Evolutionary conservation across 1,139 yeast genomes (phyloP).

Genomic region (Geotrichum reessii): DNA sequence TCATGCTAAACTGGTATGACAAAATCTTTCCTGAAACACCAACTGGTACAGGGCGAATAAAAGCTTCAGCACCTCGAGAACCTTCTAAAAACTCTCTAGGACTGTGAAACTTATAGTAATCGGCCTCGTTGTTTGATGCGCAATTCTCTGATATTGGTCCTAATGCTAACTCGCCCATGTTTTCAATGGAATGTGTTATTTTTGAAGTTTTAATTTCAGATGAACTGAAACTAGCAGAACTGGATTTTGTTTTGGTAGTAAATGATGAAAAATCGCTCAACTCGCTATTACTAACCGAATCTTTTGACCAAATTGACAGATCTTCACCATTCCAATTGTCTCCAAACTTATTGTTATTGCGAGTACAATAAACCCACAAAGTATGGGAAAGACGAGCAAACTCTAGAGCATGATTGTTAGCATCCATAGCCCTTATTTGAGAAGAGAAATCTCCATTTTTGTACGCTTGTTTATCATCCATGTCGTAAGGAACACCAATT

Average conservation of each 20-base stretch:
- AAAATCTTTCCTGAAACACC: slow-evolving; percentile 30
- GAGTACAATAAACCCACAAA: slow-evolving; percentile 76
- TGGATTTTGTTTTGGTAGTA: background rate
- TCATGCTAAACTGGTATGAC: slow-evolving; percentile 30
- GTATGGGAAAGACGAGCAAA: slow-evolving; percentile 66
- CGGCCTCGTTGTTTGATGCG: slow-evolving; percentile 7
- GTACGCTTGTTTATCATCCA: slow-evolving; percentile 74
- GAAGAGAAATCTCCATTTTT: slow-evolving; percentile 56
- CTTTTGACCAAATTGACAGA: slow-evolving; percentile 76
- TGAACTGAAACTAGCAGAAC: background rate
- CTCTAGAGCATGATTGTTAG: slow-evolving; percentile 72
- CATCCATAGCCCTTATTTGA: slow-evolving; percentile 81
- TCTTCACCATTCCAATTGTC: slow-evolving; percentile 94
- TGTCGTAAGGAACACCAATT: slow-evolving; percentile 96
- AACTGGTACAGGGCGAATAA: slow-evolving; percentile 37
- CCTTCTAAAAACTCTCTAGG: slow-evolving; percentile 23
- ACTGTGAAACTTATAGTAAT: slow-evolving; percentile 15
- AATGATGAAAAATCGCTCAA: background rate
- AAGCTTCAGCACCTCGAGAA: slow-evolving; percentile 36
- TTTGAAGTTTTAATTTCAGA: background rate
- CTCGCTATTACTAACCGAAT: slow-evolving; percentile 28
- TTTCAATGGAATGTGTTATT: background rate
- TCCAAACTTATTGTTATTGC: slow-evolving; percentile 75
- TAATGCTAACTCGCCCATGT: background rate
- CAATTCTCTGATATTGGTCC: background rate